Evolutionary conservation across 2,329 filamentous ascomycete species (phyloP).

Genomic region (Fusarium continuum): DNA sequence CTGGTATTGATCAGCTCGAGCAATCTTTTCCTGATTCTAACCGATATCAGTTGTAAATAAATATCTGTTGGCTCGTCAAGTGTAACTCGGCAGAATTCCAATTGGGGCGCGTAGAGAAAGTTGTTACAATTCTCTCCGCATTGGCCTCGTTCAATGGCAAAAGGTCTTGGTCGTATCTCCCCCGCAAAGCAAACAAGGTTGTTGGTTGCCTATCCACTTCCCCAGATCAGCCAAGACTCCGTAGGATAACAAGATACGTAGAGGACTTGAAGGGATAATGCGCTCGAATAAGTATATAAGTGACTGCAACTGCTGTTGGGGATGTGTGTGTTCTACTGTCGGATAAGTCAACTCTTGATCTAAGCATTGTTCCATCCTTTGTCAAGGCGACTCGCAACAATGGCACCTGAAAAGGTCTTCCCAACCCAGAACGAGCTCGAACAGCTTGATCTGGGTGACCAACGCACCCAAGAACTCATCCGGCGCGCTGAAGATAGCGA

Average conservation of each 20-base stretch:
- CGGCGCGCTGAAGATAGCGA: slow-evolving; percentile 25
- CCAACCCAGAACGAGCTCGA: slow-evolving; percentile 25
- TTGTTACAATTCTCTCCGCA: slow-evolving; percentile 3
- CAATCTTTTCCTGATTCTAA: neutral
- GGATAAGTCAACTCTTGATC: no score
- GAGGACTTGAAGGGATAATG: neutral
- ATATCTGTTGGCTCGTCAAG: neutral
- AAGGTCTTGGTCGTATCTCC: slow-evolving; percentile 1
- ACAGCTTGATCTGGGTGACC: slow-evolving; percentile 17
- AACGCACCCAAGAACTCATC: slow-evolving; percentile 19
- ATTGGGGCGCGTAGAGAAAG: slow-evolving; percentile 2
- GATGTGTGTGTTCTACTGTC: neutral
- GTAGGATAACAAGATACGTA: neutral
- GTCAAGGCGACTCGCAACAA: neutral
- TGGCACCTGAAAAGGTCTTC: slow-evolving; percentile 21
- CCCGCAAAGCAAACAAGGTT: slow-evolving; percentile 8
- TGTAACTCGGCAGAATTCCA: neutral
- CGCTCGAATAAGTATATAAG: neutral
- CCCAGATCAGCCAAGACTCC: slow-evolving; percentile 7
- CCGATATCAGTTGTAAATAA: no score
- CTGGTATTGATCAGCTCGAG: neutral
- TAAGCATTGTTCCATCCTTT: no score
- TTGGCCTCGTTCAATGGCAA: neutral
- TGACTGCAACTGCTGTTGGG: neutral
- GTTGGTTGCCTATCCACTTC: slow-evolving; percentile 1